These are phyloP conservation scores for Vigna radiata DNA, from an alignment of 306 rosid genomes.

Conservation along the genomic window DNA sequence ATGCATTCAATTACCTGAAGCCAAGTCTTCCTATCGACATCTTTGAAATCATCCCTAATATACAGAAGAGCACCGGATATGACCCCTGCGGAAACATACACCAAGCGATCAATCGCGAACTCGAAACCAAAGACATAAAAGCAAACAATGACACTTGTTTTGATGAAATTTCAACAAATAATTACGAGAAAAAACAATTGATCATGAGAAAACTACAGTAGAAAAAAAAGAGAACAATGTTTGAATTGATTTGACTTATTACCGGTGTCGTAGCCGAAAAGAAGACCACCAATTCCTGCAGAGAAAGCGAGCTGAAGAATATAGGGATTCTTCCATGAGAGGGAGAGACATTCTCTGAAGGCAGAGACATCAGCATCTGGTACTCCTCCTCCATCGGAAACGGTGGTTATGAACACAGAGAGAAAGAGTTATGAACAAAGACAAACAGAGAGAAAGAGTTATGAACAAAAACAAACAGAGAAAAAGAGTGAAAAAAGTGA, in stretches of 20 bases:
- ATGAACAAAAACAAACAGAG: too few relatives aligned
- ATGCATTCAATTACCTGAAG: slow-evolving; percentile 53
- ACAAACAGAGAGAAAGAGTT: too few relatives aligned
- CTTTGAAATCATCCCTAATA: slow-evolving; percentile 65
- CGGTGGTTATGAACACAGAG: neutral
- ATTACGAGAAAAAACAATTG: too few relatives aligned
- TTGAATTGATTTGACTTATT: neutral
- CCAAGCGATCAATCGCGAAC: too few relatives aligned
- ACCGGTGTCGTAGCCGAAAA: slow-evolving; percentile 63
- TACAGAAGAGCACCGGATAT: slow-evolving; percentile 71
- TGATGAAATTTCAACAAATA: neutral
- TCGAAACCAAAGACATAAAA: too few relatives aligned
- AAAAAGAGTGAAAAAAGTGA: too few relatives aligned
- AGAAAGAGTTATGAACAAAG: too few relatives aligned
- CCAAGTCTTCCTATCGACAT: slow-evolving; percentile 51
- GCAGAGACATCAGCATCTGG: slow-evolving; percentile 50
- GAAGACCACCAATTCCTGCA: slow-evolving; percentile 62
- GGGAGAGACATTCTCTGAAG: slow-evolving; percentile 52
- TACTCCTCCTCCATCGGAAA: slow-evolving; percentile 49
- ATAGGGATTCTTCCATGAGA: slow-evolving; percentile 56
- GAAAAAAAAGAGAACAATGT: neutral
- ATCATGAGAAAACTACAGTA: neutral
- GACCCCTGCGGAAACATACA: slow-evolving; percentile 51
- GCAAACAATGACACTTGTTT: too few relatives aligned
- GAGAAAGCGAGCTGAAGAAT: slow-evolving; percentile 60